Evolutionary conservation across 225 moss, liverwort and hornwort species (phyloP).

Genomic region (Antitrichia curtipendula): DNA sequence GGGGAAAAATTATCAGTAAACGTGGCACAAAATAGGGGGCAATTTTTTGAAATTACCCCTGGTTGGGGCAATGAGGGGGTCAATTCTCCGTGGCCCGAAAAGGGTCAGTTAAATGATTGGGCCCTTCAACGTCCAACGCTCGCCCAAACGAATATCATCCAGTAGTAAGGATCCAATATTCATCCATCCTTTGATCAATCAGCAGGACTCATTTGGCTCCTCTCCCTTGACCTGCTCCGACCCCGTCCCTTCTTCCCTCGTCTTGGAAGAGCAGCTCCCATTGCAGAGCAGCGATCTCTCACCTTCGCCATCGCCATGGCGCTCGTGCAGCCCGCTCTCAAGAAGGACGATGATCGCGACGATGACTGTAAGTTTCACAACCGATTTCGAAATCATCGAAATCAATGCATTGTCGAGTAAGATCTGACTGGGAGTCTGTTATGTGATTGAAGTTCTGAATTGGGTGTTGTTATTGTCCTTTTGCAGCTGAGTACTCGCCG

Average conservation of each 20-base stretch:
- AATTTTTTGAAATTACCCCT: no score
- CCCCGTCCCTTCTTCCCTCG: background rate
- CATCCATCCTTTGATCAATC: background rate
- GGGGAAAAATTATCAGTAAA: no score
- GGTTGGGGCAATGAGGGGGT: no score
- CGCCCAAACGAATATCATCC: background rate
- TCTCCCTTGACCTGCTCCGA: background rate
- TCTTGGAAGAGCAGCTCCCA: background rate
- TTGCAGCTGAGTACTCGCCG: slow-evolving; percentile 77
- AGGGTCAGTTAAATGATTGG: background rate
- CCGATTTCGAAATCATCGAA: background rate
- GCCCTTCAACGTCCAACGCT: background rate
- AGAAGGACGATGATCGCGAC: slow-evolving; percentile 86
- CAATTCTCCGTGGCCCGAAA: background rate
- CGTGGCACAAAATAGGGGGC: no score
- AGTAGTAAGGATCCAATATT: no score
- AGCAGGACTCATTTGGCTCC: background rate
- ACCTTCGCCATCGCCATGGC: slow-evolving; percentile 49
- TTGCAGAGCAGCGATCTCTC: background rate
- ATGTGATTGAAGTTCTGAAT: background rate
- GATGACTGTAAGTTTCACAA: slow-evolving; percentile 46
- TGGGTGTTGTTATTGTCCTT: background rate
- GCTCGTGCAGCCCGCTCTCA: slow-evolving; percentile 60
- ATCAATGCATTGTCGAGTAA: background rate
- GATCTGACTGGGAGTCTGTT: background rate